Evolutionary conservation across 768 basidiomycete genomes (phyloP).

Genomic region (Phylloporus sp.): DNA sequence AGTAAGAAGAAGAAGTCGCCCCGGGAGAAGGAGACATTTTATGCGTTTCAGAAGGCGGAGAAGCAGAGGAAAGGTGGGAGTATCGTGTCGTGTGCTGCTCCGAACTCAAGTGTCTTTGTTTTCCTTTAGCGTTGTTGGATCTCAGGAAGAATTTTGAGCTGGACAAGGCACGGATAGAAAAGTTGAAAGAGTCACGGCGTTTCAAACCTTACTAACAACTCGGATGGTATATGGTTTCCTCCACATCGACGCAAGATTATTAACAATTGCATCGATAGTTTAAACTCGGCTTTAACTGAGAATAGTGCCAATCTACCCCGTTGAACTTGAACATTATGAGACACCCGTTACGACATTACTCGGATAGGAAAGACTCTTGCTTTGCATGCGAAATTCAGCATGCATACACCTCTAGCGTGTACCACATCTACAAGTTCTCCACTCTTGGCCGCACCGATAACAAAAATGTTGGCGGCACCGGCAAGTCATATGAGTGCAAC

Average conservation of each 20-base stretch:
- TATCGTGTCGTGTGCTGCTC: neutral
- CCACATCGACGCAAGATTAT: too few species aligned
- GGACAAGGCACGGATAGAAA: slow-evolving; percentile 61
- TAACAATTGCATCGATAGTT: neutral
- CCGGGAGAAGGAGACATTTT: slow-evolving; percentile 75
- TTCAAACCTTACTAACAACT: slow-evolving; percentile 80
- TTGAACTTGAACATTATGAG: neutral
- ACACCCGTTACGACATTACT: neutral
- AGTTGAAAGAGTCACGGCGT: slow-evolving; percentile 61
- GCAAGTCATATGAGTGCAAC: slow-evolving; percentile 61
- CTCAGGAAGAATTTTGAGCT: slow-evolving; percentile 79
- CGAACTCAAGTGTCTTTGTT: neutral
- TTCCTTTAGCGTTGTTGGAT: slow-evolving; percentile 46
- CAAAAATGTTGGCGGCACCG: slow-evolving; percentile 35
- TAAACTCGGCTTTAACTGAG: neutral
- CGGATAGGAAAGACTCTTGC: neutral
- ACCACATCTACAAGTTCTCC: slow-evolving; percentile 8
- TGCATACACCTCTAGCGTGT: neutral
- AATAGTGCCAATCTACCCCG: neutral
- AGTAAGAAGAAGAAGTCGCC: slow-evolving; percentile 51
- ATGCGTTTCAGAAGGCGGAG: slow-evolving; percentile 88
- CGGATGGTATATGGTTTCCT: neutral
- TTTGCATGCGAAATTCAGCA: neutral
- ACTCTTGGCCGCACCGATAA: slow-evolving; percentile 17
- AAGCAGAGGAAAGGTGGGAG: slow-evolving; percentile 76